Evolutionary conservation across 2,329 filamentous ascomycete genomes (phyloP), one percentile per base, ranked within the genome.

Genomic region (Calonectria henricotiae): DNA sequence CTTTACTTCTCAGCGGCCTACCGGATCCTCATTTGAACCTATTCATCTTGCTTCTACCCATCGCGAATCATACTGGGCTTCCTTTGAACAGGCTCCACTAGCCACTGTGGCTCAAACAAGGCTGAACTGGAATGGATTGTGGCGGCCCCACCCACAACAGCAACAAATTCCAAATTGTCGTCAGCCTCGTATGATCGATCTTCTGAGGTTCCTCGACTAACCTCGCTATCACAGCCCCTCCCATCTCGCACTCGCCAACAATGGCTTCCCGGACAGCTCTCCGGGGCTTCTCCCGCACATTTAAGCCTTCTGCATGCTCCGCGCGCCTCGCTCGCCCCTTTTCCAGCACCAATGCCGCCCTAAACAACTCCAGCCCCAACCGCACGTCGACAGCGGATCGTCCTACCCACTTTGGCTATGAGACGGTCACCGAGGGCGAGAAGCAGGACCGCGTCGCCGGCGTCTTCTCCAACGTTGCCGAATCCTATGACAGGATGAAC

Each of bases 401-500:
- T 69, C 92, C 92, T 72, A 98, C 95, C 61, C 95, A 98, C 84
- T 98, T 98, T 82, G 95, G 95, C 62, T 98, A 94, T 82, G 89
- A 95, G 84, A 96, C 94, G 47, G 88, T 98, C 46, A 90, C 93
- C 17, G 94, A 97, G 80, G 87, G 90, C 11, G 87, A 96, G 82
- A 98, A 98, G 84, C 85, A 84, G 51, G 79, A 87, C 74, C 82
- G 85, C 87, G 95, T 98, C 46, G 93, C 93, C 70, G 91, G 90
- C 47, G 96, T 99, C 69, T 99, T 99, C 86, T 96, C 94, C 82
- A 98, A 93, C 75, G 96, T 99, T 46, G 96, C 96, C 75, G 91
- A 94, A 73, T 94, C 93, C 20, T 99, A 99, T 85, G 96, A 99
- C 83, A 93, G 92, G 72, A 99, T 99, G 96, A 99, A 99, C 85